Percentiles rank a stretch among this genome's conserved stretches.
phyloP scores from a whole-genome alignment of 768 basidiomycete genomes.

The Tylopilus sp. region DNA sequence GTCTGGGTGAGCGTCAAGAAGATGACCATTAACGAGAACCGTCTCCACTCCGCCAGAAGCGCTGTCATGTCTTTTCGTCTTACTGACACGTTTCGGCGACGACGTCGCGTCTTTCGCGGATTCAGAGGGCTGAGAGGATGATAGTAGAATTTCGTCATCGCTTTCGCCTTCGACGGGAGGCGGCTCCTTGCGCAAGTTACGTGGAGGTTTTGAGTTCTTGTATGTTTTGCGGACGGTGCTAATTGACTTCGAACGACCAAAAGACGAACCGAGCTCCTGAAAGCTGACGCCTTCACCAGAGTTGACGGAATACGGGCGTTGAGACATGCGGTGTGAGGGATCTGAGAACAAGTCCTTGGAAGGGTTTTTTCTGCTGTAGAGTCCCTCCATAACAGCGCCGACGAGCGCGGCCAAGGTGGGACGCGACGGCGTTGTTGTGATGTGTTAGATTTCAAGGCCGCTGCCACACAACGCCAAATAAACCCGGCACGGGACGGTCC shows the following conservation, averaged over 20 bases:
- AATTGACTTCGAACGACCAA: constrained; percentile 7
- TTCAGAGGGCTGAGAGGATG: constrained; percentile 26
- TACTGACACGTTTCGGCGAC: constrained; percentile 10
- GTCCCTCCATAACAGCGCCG: constrained; percentile 22
- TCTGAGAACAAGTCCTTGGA: constrained; percentile 12
- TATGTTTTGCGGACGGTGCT: constrained; percentile 1
- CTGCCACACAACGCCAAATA: constrained; percentile 22
- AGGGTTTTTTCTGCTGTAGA: not conserved
- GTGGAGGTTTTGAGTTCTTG: constrained; percentile 4
- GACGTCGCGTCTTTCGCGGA: constrained; percentile 10
- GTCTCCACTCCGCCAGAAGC: constrained; percentile 3
- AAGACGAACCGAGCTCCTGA: constrained; percentile 23
- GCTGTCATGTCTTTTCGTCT: not conserved
- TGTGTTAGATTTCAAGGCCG: constrained; percentile 25
- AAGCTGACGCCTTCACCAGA: constrained; percentile 26
- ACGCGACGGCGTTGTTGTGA: constrained; percentile 27
- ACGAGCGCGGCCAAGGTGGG: not conserved
- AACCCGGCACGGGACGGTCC: constrained; percentile 2
- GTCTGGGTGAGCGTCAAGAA: constrained; percentile 21
- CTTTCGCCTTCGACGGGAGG: constrained; percentile 15
- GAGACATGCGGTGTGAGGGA: constrained; percentile 16
- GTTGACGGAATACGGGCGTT: constrained; percentile 24
- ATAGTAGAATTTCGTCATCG: constrained; percentile 28
- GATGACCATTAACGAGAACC: constrained; percentile 14
- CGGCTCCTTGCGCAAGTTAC: not conserved